Evolutionary conservation across 2,329 filamentous ascomycete species (phyloP).

Genomic region (Diaporthe sp.): DNA sequence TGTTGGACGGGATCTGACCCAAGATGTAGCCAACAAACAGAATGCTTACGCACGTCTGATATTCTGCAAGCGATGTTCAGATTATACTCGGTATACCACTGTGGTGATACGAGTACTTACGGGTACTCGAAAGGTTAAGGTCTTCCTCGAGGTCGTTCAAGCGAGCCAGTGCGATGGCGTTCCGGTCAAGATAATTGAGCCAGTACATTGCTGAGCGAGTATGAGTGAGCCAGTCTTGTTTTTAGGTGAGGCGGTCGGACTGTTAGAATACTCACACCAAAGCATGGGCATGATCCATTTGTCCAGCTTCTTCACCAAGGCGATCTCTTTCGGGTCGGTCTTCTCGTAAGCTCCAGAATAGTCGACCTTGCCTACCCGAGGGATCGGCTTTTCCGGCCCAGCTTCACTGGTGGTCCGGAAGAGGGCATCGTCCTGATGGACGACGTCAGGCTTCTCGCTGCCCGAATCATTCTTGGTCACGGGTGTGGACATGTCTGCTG

Average conservation of each 20-base stretch:
- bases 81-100: neutral
- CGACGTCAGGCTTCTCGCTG: slow-evolving; percentile 18
- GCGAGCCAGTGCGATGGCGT: slow-evolving; percentile 70
- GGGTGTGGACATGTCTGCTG: slow-evolving; percentile 14
- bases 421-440: slow-evolving; percentile 21
- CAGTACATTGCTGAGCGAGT: slow-evolving; percentile 32
- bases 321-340: slow-evolving; percentile 52
- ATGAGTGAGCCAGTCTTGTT: neutral
- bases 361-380: slow-evolving; percentile 17
- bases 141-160: slow-evolving; percentile 68
- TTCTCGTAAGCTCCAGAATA: slow-evolving; percentile 44
- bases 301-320: slow-evolving; percentile 55
- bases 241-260: neutral
- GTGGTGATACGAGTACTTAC: neutral
- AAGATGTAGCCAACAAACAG: slow-evolving; percentile 62
- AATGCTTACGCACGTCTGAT: slow-evolving; percentile 63
- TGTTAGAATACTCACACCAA: slow-evolving; percentile 41
- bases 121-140: slow-evolving; percentile 59
- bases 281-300: slow-evolving; percentile 57
- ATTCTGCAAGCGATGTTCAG: slow-evolving; percentile 50
- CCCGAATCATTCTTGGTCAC: neutral
- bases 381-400: slow-evolving; percentile 23
- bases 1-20: slow-evolving; percentile 46
- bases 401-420: slow-evolving; percentile 19
- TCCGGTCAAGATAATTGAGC: slow-evolving; percentile 58